Conservation (phyloP, 1,284 basidiomycete species). For the Boletus smithii region DNA sequence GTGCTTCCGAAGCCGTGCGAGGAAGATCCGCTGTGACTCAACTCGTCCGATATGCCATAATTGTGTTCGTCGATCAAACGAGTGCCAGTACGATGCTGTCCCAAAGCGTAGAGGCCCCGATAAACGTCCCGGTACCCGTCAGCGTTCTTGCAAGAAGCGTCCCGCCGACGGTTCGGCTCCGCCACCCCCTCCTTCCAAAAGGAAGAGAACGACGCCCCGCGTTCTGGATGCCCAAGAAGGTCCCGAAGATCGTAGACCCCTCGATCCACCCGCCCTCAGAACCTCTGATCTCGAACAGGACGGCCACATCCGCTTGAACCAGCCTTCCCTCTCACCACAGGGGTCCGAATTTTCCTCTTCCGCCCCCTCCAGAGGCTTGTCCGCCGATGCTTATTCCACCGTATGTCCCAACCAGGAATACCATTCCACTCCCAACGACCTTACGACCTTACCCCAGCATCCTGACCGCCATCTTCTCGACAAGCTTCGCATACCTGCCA, state of each 20-base stretch:
- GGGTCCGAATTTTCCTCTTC: constrained; percentile 33
- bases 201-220: constrained; percentile 47
- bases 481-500: constrained; percentile 39
- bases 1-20: constrained; percentile 55
- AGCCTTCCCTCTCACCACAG: constrained; percentile 34
- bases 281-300: constrained; percentile 32
- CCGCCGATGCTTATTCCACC: constrained; percentile 25
- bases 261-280: constrained; percentile 28
- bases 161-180: constrained; percentile 53
- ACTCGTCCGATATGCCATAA: constrained; percentile 75
- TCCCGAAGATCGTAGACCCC: constrained; percentile 28
- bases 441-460: constrained; percentile 18
- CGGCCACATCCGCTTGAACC: constrained; percentile 24
- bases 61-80: constrained; percentile 68
- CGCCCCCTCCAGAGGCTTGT: constrained; percentile 25
- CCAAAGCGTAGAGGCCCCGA: constrained; percentile 80
- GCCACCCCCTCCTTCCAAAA: constrained; percentile 50
- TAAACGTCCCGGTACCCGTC: constrained; percentile 76
- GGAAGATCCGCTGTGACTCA: constrained; percentile 83
- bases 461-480: constrained; percentile 30
- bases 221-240: constrained; percentile 34
- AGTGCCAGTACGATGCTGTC: constrained; percentile 71
- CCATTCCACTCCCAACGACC: not conserved
- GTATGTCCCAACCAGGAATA: constrained; percentile 17
- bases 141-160: constrained; percentile 76